Evolutionary conservation across 1,284 basidiomycete species (phyloP).

Genomic region (Heterobasidion occidentale): DNA sequence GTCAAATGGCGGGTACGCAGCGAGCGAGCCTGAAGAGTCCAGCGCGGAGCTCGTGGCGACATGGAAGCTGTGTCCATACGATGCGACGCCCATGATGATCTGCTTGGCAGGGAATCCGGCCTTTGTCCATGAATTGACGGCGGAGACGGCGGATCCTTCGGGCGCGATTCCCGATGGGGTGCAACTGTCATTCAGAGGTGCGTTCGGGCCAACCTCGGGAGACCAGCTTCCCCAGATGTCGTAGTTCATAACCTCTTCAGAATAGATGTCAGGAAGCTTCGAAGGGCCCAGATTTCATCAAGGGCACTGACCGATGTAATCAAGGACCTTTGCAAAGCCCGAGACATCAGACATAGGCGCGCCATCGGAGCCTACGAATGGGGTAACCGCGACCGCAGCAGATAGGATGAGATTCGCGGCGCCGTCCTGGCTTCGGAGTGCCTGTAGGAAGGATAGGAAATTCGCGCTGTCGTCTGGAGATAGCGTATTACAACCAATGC

Average conservation of each 20-base stretch:
- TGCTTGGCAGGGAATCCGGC: constrained; percentile 58
- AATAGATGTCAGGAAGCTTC: background rate
- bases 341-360: constrained; percentile 48
- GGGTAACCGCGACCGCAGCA: constrained; percentile 45
- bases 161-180: constrained; percentile 32
- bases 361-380: constrained; percentile 47
- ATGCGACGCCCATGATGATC: constrained; percentile 59
- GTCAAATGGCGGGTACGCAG: constrained; percentile 31
- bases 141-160: constrained; percentile 53
- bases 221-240: constrained; percentile 59
- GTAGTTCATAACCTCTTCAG: constrained; percentile 56
- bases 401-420: constrained; percentile 38
- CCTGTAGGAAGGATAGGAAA: constrained; percentile 45
- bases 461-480: constrained; percentile 56
- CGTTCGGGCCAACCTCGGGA: constrained; percentile 50
- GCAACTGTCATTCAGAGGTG: constrained; percentile 59
- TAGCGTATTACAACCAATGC: constrained; percentile 61
- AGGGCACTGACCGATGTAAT: constrained; percentile 41
- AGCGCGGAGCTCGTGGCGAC: constrained; percentile 27
- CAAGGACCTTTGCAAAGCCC: constrained; percentile 49
- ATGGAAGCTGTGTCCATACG: constrained; percentile 42
- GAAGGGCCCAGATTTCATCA: background rate
- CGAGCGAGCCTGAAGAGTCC: constrained; percentile 15
- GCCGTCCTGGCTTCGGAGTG: constrained; percentile 29
- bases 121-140: constrained; percentile 51